A percentile compares a stretch with the other conserved stretches of the same genome.
Conservation (phyloP, 2,329 filamentous ascomycete genomes). For the Aspergillus candidus region DNA sequence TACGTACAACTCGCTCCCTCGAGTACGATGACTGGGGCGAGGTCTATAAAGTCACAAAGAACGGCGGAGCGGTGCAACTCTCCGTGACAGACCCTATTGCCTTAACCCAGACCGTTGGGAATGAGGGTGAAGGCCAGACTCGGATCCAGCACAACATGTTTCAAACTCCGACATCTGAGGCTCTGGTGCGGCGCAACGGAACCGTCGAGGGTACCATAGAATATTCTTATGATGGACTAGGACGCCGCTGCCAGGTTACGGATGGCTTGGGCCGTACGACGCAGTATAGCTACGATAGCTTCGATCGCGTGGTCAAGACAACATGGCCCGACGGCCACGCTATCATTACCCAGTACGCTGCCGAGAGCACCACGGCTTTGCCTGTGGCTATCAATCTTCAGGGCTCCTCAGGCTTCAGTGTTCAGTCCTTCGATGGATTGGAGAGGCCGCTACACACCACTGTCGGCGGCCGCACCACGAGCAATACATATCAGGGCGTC, state of each 20-base stretch:
- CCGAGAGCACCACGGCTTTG: neutral
- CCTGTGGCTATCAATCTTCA: neutral
- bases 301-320: slow-evolving; percentile 4
- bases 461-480: slow-evolving; percentile 3
- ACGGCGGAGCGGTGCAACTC: slow-evolving; percentile 1
- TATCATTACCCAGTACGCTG: neutral
- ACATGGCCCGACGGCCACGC: neutral
- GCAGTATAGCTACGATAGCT: slow-evolving; percentile 3
- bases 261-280: slow-evolving; percentile 1
- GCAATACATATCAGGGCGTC: neutral
- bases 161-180: neutral
- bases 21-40: slow-evolving; percentile 8
- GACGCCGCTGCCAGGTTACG: neutral
- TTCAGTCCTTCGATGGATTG: slow-evolving; percentile 4
- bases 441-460: neutral
- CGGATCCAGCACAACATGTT: neutral
- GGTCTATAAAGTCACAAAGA: slow-evolving; percentile 21
- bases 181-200: neutral
- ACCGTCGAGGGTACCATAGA: neutral
- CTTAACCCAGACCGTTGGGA: neutral
- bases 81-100: neutral
- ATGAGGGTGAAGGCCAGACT: slow-evolving; percentile 1
- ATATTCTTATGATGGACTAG: slow-evolving; percentile 3
- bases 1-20: slow-evolving; percentile 10
- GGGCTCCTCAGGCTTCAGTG: neutral